These are phyloP conservation scores for Ogataea hybrid DNA, from an alignment of 1,139 yeast species.

Conservation along the genomic window DNA sequence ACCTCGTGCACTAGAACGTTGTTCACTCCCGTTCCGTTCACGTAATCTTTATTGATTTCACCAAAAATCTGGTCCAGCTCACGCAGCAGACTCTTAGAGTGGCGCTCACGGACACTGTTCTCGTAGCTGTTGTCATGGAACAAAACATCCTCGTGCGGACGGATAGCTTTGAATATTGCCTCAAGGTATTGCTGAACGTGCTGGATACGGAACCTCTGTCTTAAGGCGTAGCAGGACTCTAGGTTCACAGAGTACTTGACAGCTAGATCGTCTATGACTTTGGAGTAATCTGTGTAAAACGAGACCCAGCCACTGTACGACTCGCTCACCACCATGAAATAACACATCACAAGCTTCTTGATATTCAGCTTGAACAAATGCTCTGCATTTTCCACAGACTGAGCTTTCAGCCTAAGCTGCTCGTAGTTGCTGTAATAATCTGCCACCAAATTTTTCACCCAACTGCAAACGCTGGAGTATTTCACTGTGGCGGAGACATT, in stretches of 20 bases:
- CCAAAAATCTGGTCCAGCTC: conserved; percentile 9
- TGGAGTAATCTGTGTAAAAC: conserved; percentile 30
- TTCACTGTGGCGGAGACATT: conserved; percentile 10
- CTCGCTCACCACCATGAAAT: conserved; percentile 25
- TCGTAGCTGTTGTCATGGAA: conserved; percentile 20
- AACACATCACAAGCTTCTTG: conserved; percentile 25
- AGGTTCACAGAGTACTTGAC: conserved; percentile 19
- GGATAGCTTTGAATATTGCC: conserved; percentile 12
- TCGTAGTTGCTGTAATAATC: conserved; percentile 19
- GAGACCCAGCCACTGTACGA: too few species aligned
- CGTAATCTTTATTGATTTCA: conserved; percentile 6
- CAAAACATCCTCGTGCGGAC: conserved; percentile 16
- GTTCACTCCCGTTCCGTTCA: conserved; percentile 18
- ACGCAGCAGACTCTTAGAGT: conserved; percentile 7
- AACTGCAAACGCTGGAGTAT: conserved; percentile 16
- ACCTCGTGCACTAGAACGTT: conserved; percentile 20
- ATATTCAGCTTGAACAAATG: conserved; percentile 23
- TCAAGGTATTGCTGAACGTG: conserved; percentile 9
- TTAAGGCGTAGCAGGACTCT: conserved; percentile 22
- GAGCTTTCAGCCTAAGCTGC: conserved; percentile 7
- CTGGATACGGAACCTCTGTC: conserved; percentile 15
- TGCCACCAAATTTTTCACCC: conserved; percentile 15
- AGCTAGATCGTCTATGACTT: conserved; percentile 23
- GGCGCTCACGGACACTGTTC: conserved; percentile 5
- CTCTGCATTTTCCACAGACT: conserved; percentile 19